Percentiles rank a stretch among this genome's conserved stretches.
Evolutionary conservation across 179 eudicot genomes (phyloP).

Genomic region (Actinidia polygama): DNA sequence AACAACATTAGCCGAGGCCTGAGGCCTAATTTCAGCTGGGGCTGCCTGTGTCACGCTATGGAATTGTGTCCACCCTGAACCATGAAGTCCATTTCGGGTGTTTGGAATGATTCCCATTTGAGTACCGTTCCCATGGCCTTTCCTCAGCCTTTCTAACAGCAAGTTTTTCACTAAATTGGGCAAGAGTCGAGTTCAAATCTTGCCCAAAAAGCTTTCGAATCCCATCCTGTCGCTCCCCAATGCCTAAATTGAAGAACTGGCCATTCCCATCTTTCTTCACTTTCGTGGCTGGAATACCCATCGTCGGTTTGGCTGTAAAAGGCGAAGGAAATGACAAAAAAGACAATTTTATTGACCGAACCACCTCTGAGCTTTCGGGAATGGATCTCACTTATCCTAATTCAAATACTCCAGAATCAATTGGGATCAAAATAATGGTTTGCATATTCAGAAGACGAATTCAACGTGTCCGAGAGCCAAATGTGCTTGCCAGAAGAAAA

Average conservation of each 20-base stretch:
- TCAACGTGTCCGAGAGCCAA: conserved; percentile 65
- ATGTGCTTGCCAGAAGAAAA: conserved; percentile 63
- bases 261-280: conserved; percentile 41
- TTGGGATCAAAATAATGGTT: conserved; percentile 81
- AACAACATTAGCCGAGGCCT: conserved; percentile 33
- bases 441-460: conserved; percentile 38
- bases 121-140: conserved; percentile 42
- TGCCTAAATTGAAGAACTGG: conserved; percentile 25
- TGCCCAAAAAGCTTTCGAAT: conserved; percentile 78
- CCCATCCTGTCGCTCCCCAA: conserved; percentile 34
- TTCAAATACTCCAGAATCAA: conserved; percentile 85
- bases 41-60: conserved; percentile 43
- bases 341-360: conserved; percentile 56
- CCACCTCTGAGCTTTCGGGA: conserved; percentile 54
- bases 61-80: conserved; percentile 45
- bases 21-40: conserved; percentile 29
- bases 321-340: conserved; percentile 32
- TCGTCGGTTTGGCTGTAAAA: not conserved
- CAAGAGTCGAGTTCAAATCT: conserved; percentile 42
- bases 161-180: conserved; percentile 71
- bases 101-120: conserved; percentile 41
- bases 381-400: conserved; percentile 75
- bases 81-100: conserved; percentile 47
- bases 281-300: conserved; percentile 25
- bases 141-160: conserved; percentile 73